A percentile compares a stretch with the other conserved stretches of the same genome.
phyloP scores from a whole-genome alignment of 148 eudicot species.

The Fagopyrum esculentum region DNA sequence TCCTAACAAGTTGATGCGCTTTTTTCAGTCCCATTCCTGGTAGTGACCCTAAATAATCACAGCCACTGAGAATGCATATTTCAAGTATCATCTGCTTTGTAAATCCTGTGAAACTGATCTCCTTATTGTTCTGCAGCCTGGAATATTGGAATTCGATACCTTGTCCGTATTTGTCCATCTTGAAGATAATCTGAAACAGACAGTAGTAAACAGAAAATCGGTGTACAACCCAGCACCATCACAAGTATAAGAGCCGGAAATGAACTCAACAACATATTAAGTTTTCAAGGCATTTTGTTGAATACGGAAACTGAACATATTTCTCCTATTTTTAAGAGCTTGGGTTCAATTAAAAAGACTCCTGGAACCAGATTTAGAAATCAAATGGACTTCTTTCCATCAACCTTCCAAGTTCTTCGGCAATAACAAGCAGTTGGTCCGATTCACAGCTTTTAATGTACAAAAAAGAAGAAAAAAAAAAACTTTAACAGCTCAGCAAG shows the following conservation, averaged over 20 bases:
- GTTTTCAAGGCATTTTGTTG: neutral
- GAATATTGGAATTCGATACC: slow-evolving; percentile 70
- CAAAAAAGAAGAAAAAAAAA: neutral
- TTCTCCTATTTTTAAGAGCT: neutral
- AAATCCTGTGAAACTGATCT: slow-evolving; percentile 62
- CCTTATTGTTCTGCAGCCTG: slow-evolving; percentile 65
- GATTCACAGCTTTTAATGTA: neutral
- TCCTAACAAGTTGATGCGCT: slow-evolving; percentile 76
- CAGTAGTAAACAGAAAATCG: slow-evolving; percentile 3
- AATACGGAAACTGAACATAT: neutral
- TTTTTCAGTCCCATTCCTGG: slow-evolving; percentile 95
- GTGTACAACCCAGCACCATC: neutral
- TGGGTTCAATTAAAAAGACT: neutral
- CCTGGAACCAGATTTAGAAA: neutral
- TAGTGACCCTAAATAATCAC: slow-evolving; percentile 88
- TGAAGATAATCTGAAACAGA: slow-evolving; percentile 71
- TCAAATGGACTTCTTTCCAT: neutral
- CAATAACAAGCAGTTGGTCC: neutral
- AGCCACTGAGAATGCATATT: slow-evolving; percentile 96
- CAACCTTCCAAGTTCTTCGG: neutral
- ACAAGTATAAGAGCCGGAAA: neutral
- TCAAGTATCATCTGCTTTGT: slow-evolving; percentile 83
- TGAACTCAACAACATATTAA: neutral
- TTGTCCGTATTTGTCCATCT: slow-evolving; percentile 98
- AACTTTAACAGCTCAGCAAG: neutral